These are phyloP conservation scores for Trichoderma sp. DNA, from an alignment of 2,329 filamentous ascomycete species.

Conservation along the genomic window DNA sequence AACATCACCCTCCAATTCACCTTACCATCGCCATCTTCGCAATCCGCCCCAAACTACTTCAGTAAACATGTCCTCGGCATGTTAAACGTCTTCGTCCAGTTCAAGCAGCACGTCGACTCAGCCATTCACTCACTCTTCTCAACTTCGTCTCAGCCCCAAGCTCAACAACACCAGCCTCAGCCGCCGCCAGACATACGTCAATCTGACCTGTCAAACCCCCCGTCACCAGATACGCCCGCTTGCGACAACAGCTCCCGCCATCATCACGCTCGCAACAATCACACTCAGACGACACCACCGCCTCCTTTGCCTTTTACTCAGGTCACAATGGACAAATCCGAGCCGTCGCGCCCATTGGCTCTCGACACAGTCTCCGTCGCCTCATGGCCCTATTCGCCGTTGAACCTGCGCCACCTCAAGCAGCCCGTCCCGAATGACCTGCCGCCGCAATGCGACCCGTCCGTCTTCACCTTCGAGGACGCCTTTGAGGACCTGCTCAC, in stretches of 20 bases:
- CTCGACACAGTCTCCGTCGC: conserved; percentile 34
- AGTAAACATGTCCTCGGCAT: conserved; percentile 29
- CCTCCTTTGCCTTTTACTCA: conserved; percentile 3
- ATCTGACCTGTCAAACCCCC: conserved; percentile 6
- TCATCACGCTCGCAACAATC: too few species aligned
- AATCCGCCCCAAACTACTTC: not conserved
- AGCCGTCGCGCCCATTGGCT: not conserved
- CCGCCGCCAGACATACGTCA: conserved; percentile 16
- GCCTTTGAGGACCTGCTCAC: conserved; percentile 61
- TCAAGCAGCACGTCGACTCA: conserved; percentile 41
- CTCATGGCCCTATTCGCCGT: conserved; percentile 38
- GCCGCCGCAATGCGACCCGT: conserved; percentile 42
- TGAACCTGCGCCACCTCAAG: conserved; percentile 47
- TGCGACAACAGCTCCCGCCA: conserved; percentile 26
- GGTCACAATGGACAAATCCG: conserved; percentile 21
- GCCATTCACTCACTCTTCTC: conserved; percentile 39
- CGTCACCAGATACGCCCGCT: conserved; percentile 3
- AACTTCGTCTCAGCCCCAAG: conserved; percentile 29
- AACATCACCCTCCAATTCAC: not conserved
- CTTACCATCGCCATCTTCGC: not conserved
- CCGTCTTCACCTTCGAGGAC: conserved; percentile 56
- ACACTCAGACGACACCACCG: not conserved
- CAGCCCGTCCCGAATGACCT: conserved; percentile 53
- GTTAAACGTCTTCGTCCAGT: conserved; percentile 31
- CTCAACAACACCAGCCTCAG: conserved; percentile 26